phyloP scores from a whole-genome alignment of 495 filamentous ascomycete species.

The Tuber brumale region DNA sequence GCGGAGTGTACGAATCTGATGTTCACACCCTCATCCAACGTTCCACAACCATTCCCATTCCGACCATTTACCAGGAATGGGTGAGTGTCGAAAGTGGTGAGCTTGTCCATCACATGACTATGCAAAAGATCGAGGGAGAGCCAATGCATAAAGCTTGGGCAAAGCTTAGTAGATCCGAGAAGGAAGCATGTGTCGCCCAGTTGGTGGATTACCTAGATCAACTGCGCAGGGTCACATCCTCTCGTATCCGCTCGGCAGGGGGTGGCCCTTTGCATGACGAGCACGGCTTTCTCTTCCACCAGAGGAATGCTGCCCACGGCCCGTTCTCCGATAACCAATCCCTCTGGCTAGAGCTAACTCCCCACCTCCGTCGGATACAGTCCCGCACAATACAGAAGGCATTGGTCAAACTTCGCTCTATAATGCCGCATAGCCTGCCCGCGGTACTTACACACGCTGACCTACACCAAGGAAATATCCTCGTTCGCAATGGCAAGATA shows the following conservation, averaged over 20 bases:
- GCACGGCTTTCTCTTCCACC: not conserved
- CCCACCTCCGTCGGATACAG: not conserved
- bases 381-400: not conserved
- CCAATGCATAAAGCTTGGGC: not conserved
- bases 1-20: not conserved
- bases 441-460: constrained; percentile 39
- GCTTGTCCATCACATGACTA: not conserved
- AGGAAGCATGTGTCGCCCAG: not conserved
- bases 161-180: not conserved
- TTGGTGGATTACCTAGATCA: not conserved
- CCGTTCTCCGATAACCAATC: not conserved
- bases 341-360: not conserved
- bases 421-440: not conserved
- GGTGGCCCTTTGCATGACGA: not conserved
- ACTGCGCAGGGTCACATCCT: not conserved
- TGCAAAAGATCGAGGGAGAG: not conserved
- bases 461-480: constrained; percentile 41
- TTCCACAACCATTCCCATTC: not conserved
- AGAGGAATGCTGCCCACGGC: not conserved
- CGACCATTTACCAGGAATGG: not conserved
- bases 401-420: not conserved
- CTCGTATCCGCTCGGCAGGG: not conserved
- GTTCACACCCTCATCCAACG: not conserved
- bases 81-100: not conserved
- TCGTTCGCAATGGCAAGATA: constrained; percentile 37